Base-by-base conservation (phyloP, 1,139 yeast species). In the Protomyces arabidopsidicola region DNA sequence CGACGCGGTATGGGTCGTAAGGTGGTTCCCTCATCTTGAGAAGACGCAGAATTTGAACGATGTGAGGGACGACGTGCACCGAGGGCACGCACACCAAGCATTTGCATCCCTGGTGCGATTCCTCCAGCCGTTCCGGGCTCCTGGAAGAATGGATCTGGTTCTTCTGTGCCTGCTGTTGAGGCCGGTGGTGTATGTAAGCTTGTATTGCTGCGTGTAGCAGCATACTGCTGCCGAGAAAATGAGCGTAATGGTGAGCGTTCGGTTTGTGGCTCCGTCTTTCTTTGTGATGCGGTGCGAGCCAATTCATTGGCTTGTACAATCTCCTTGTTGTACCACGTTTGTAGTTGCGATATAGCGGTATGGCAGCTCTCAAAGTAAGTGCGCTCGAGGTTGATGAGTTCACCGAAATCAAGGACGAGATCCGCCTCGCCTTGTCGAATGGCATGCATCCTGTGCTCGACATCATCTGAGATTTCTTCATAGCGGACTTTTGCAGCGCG, bases 401-500 rank as follows among this genome's bases (percentile, higher is more conserved):
- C 69, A 42, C 60, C 60, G 34, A 68, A 35, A 57, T 67, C 68
- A 10, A 52, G 55, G 36, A 65, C 57, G 20, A 39, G 42, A 18
- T 53, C 45, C 50, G 62, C 69, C 58, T 70, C 71, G 22, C 68
- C 70, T 10, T 69, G 70, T 54, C 69, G 68, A 45, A 70, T 68
- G 16, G 66, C 60, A 39, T 67, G 58, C 70, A 70, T 70, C 20
- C 69, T 63, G 48, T 63, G 65, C 24, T 65, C 65, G 34, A 70
- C 71, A 53, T 68, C 70, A 20, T 70, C 71, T 18, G 67, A 66
- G n/a, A 68, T 65, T 60, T 70, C 71, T 52, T 69, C 70, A 53
- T 68, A 70, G 48, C 70, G 69, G 50, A 67, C 65, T 31, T 69
- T 55, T 45, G 70, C 71, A 8, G 67, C 67, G 38, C 71, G 70